Base-by-base conservation (phyloP, 768 basidiomycete genomes). In the Postia placenta region DNA sequence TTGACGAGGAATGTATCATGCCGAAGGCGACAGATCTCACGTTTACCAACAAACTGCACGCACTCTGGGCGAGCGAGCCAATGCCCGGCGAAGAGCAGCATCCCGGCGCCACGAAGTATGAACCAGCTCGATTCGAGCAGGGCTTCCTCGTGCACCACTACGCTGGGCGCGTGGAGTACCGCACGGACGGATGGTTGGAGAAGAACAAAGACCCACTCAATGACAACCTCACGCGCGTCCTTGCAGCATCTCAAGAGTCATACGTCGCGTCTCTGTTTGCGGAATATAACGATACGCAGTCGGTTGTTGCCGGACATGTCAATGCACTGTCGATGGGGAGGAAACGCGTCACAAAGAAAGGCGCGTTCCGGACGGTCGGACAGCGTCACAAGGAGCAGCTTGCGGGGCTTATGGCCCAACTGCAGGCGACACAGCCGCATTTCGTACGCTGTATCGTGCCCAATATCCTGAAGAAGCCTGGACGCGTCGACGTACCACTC, bases 1-100 rank as follows among this genome's bases (percentile, higher is more conserved):
- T 99, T 28, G 96, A 99, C 64, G 96, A 98, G 63, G 95, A 97
- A 55, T 98, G 95, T 64, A 98, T 99, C 67, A 99, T 98, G 95
- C 96, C 95, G n/a, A 92, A 92, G 64, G 95, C 95, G 3, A 91
- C 87, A 11, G 95, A 99, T 65, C 69, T 81, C 37, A 97, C 94
- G 0, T 98, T 99, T 70, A 92, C 92, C 26, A 81, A 91, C 68
- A 98, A 97, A 67, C 78, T 97, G 2, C 78, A 92, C 58, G 73
- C 77, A 11, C 71, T 91, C 50, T 97, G 93, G 93, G 72, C 67
- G 23, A 67, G 66, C 7, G 75, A 80, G 40, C 63, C 62, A 7
- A 59, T 56, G 1, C 56, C 57, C 7, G 77, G 70, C 3, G 79
- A 78, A 27, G 65, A 69, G 15, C 70, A 68, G 11, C 90, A 93